Evolutionary conservation across 2,329 filamentous ascomycete species (phyloP).

Genomic region (Exophiala xenobiotica): DNA sequence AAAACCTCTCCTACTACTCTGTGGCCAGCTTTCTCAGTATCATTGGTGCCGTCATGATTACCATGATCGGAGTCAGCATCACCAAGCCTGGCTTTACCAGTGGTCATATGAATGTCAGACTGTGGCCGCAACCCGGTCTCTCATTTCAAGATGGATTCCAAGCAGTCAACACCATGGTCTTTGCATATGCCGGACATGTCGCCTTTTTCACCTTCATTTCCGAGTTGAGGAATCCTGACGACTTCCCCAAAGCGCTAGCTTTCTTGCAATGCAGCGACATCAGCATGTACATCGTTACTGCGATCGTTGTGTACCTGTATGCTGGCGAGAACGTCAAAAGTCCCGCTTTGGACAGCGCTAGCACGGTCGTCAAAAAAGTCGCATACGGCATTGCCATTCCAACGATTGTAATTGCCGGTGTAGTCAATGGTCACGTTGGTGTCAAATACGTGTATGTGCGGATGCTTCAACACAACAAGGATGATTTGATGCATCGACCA

Average conservation of each 20-base stretch:
- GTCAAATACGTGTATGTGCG: conserved; percentile 66
- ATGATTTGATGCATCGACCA: conserved; percentile 54
- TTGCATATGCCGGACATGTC: conserved; percentile 66
- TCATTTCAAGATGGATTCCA: conserved; percentile 58
- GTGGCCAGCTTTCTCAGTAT: conserved; percentile 66
- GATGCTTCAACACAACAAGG: conserved; percentile 51
- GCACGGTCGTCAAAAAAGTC: conserved; percentile 57
- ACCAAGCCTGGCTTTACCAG: conserved; percentile 46
- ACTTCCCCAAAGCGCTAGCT: conserved; percentile 63
- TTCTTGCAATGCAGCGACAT: conserved; percentile 61
- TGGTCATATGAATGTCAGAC: conserved; percentile 69
- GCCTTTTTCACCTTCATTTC: conserved; percentile 67
- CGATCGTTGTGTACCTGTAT: conserved; percentile 67
- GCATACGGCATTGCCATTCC: conserved; percentile 69
- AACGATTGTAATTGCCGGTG: conserved; percentile 69
- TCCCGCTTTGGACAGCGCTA: conserved; percentile 66
- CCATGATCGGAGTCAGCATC: conserved; percentile 65
- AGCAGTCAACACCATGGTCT: conserved; percentile 66
- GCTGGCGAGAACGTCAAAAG: conserved; percentile 61
- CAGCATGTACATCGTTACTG: conserved; percentile 63
- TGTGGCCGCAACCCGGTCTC: conserved; percentile 43
- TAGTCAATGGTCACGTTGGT: conserved; percentile 68
- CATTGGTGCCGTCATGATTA: conserved; percentile 61
- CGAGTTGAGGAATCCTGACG: conserved; percentile 61
- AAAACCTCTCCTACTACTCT: conserved; percentile 62